These are phyloP conservation scores for Rhododendron molle DNA, from an alignment of 148 eudicot genomes.

Conservation along the genomic window DNA sequence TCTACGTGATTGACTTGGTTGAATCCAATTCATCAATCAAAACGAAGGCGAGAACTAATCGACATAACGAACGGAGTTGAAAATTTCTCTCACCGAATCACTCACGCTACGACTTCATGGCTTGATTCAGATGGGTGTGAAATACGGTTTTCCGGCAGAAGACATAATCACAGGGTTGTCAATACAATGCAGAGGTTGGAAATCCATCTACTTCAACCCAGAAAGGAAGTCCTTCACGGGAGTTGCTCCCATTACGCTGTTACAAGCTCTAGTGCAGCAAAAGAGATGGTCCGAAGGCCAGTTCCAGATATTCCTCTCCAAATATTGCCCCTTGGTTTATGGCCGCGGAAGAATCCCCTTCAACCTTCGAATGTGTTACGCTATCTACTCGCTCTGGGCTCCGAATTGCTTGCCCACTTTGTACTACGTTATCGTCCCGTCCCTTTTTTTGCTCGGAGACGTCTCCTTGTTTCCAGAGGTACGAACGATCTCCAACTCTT, in stretches of 20 bases:
- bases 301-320: constrained; percentile 19
- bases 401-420: constrained; percentile 21
- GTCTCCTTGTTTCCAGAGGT: constrained; percentile 30
- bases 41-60: no score
- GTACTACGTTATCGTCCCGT: constrained; percentile 14
- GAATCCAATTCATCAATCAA: no score
- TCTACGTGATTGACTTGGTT: no score
- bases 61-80: no score
- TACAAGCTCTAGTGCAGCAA: background rate
- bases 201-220: constrained; percentile 4
- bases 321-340: constrained; percentile 14
- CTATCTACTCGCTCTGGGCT: constrained; percentile 20
- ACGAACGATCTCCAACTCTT: background rate
- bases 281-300: constrained; percentile 15
- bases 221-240: background rate
- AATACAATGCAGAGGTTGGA: background rate
- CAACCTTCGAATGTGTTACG: constrained; percentile 6
- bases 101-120: background rate
- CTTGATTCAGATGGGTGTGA: constrained; percentile 5
- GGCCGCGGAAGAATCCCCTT: constrained; percentile 19
- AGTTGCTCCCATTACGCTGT: constrained; percentile 5
- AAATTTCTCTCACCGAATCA: background rate
- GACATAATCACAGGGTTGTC: constrained; percentile 1
- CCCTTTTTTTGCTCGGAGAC: constrained; percentile 14
- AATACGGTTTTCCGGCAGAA: constrained; percentile 13